Evolutionary conservation across 2,329 filamentous ascomycete genomes (phyloP), one percentile per base, ranked within the genome.

Genomic region (Rhexocercosporidium sp.): DNA sequence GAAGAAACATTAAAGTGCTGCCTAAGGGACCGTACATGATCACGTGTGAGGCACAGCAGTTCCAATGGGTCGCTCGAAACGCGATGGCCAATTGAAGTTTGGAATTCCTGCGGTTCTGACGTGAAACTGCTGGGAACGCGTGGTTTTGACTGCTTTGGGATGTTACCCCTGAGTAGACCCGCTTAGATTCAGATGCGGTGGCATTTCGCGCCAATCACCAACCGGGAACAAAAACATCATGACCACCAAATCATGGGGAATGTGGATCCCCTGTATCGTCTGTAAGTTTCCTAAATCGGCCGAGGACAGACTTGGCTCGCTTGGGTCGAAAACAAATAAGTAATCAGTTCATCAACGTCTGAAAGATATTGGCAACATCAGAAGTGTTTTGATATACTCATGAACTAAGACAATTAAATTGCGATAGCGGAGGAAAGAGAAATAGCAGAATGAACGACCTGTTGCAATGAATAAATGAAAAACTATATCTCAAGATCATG

Each of bases 31-130:
- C 16, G 31, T 20, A 56, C 14, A 56, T 16, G 18, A 37, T 56
- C 53, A 56, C 53, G 53, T 56, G 53, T 27, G 34, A 34, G 51
- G 51, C 51, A 27, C 51, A 54, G 51, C 31, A 56, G 8, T 39
- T 47, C 37, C 6, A 37, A 37, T n/a, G 29, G 53, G 29, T n/a
- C 53, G 31, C 27, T 56, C 31, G 53, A 31, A 31, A 29, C 14
- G 11, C 18, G 53, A 37, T 20, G n/a, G 18, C 53, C 31, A 56
- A 56, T 56, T 18, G 18, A 31, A 37, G 9, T 14, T 22, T 22
- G n/a, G 29, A 9, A 34, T 56, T 9, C 14, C 3, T 22, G 53
- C 37, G n/a, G 31, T 14, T 56, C n/a, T 18, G 51, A 34, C 3
- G 16, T 31, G 27, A 34, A n/a, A 29, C 11, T 54, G 27, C 27